Percentiles rank a stretch among this genome's conserved stretches.
These are phyloP conservation scores for Fremontodendron californicum DNA, from an alignment of 345 rosid species.

Conservation along the genomic window DNA sequence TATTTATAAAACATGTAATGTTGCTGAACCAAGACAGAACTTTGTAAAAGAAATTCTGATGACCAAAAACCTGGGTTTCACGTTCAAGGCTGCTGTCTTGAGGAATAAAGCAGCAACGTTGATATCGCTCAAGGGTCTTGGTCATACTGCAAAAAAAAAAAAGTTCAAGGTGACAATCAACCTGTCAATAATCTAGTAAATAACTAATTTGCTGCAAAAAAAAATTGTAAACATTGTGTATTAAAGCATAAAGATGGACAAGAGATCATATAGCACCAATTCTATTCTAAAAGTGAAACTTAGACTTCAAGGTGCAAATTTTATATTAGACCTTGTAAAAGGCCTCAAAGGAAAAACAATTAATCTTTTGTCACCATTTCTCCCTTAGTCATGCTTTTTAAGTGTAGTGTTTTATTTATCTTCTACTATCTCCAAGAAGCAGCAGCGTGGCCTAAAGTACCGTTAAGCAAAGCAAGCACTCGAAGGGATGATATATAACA, in stretches of 20 bases:
- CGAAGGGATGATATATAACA: not conserved
- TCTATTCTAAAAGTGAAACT: too few relatives aligned
- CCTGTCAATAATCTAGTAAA: too few relatives aligned
- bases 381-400: not conserved
- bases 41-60: not conserved
- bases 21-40: not conserved
- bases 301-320: not conserved
- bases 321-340: not conserved
- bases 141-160: slow-evolving; percentile 31
- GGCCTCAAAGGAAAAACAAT: not conserved
- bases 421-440: too few relatives aligned
- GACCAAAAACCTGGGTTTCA: slow-evolving; percentile 54
- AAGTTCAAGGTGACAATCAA: not conserved
- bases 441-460: not conserved
- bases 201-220: too few relatives aligned
- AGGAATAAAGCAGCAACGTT: slow-evolving; percentile 55
- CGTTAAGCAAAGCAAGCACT: not conserved
- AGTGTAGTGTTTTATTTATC: not conserved
- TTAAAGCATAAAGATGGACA: too few relatives aligned
- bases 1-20: not conserved
- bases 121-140: slow-evolving; percentile 70
- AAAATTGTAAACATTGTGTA: too few relatives aligned
- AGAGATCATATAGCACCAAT: too few relatives aligned
- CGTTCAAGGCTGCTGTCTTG: slow-evolving; percentile 49
- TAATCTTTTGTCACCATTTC: not conserved